Percentiles rank a stretch among this genome's conserved stretches.
phyloP scores from a whole-genome alignment of 306 rosid species.

The Betula pendula region DNA sequence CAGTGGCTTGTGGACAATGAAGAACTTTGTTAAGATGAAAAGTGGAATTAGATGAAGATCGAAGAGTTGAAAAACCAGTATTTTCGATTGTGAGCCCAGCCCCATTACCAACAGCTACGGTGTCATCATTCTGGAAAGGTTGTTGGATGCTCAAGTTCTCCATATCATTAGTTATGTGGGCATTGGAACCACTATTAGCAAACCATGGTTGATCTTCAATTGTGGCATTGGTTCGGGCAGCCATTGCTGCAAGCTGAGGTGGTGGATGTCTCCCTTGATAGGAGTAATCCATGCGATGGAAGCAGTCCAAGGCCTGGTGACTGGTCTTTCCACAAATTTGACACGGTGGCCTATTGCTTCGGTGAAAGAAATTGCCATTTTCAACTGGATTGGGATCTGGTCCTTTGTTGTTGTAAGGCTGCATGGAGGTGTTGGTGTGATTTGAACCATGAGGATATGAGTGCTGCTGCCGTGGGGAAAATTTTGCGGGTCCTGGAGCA shows the following conservation, averaged over 20 bases:
- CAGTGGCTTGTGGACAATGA: too few relatives aligned
- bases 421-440: too few relatives aligned
- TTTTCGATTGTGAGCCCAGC: neutral
- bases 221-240: neutral
- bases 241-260: neutral
- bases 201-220: neutral
- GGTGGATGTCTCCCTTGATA: neutral
- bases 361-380: neutral
- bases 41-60: neutral
- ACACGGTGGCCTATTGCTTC: neutral
- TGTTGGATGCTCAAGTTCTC: neutral
- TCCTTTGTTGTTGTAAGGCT: too few relatives aligned
- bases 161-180: neutral
- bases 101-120: neutral
- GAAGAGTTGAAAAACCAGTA: neutral
- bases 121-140: neutral
- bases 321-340: neutral
- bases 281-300: neutral
- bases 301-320: neutral
- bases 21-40: neutral
- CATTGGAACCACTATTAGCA: neutral
- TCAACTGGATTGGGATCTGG: too few relatives aligned
- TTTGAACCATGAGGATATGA: too few relatives aligned
- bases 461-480: too few relatives aligned
- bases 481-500: too few relatives aligned